Evolutionary conservation across 164 flowering plant species (phyloP).

Genomic region (Tetracentron sinense): DNA sequence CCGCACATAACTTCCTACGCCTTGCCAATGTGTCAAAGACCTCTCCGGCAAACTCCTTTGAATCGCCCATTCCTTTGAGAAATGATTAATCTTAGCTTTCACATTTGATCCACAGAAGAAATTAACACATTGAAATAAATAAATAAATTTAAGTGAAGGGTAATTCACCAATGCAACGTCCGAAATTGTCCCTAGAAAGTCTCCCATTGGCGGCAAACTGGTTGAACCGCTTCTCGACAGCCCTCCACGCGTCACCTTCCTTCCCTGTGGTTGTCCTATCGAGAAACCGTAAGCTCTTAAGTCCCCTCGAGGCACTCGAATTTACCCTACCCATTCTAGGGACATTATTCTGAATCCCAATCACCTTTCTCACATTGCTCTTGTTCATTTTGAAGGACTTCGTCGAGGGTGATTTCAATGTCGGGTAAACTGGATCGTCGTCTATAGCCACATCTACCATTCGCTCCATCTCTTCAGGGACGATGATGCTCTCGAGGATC

Average conservation of each 20-base stretch:
- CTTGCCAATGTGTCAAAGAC: slow-evolving; percentile 70
- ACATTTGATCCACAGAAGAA: neutral
- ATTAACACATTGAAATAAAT: neutral
- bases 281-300: slow-evolving; percentile 68
- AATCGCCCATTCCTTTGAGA: slow-evolving; percentile 73
- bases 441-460: slow-evolving; percentile 27
- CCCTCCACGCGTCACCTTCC: slow-evolving; percentile 71
- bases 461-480: slow-evolving; percentile 27
- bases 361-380: slow-evolving; percentile 18
- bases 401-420: neutral
- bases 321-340: slow-evolving; percentile 30
- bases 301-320: slow-evolving; percentile 50
- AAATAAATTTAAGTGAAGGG: neutral
- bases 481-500: slow-evolving; percentile 33
- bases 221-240: slow-evolving; percentile 62
- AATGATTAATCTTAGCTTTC: neutral
- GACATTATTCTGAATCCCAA: slow-evolving; percentile 8
- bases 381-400: slow-evolving; percentile 16
- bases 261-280: slow-evolving; percentile 59
- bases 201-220: slow-evolving; percentile 46
- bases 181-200: slow-evolving; percentile 67
- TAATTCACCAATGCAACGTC: slow-evolving; percentile 60
- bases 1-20: slow-evolving; percentile 38
- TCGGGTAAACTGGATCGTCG: neutral
- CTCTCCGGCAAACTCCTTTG: slow-evolving; percentile 75